Evolutionary conservation across 495 filamentous ascomycete genomes (phyloP), one percentile per base, ranked within the genome.

Genomic region (Xylaria acuta): DNA sequence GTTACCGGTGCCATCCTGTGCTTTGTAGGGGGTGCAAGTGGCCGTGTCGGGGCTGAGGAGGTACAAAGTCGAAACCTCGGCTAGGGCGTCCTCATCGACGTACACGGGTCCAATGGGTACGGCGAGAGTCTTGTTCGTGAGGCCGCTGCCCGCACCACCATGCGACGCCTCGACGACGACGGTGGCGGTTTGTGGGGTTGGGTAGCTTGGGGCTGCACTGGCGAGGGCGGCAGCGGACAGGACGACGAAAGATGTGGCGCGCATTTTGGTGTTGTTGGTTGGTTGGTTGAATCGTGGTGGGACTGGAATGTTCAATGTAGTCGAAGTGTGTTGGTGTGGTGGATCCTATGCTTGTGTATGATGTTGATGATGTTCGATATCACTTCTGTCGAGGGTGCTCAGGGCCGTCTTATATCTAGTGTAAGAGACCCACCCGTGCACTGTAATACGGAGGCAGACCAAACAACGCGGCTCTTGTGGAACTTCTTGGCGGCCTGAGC

Each of bases 181-280:
- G 5, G 41, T 51, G 45, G 41, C 41, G 27, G 18, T 66, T 6
- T 53, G 1, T 6, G 30, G 1, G 18, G 43, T 49, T 30, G 27
- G 22, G 43, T 40, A 40, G 38, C 38, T 6, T 40, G 38, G 38
- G 8, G 64, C 27, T 27, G 43, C 64, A 30, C 41, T 51, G 12
- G 43, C 41, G 14, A 66, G 64, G 22, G 41, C 45, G 64, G 27
- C 41, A 32, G 43, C 18, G 6, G 62, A 27, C 2, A 64, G 18
- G 38, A 49, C 43, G 16, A 43, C 64, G 59, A 63, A 63, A 25
- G 59, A 41, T 63, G 59, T 40, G 18, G 45, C 25, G 30, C 64
- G 64, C 64, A 66, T 66, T 66, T 66, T 66, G 64, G 38, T 32
- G 22, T 64, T 64, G 38, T 6, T 45, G 7, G 27, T 45, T 18